These are phyloP conservation scores for Fomitopsis serialis DNA, from an alignment of 768 basidiomycete species.

Conservation along the genomic window DNA sequence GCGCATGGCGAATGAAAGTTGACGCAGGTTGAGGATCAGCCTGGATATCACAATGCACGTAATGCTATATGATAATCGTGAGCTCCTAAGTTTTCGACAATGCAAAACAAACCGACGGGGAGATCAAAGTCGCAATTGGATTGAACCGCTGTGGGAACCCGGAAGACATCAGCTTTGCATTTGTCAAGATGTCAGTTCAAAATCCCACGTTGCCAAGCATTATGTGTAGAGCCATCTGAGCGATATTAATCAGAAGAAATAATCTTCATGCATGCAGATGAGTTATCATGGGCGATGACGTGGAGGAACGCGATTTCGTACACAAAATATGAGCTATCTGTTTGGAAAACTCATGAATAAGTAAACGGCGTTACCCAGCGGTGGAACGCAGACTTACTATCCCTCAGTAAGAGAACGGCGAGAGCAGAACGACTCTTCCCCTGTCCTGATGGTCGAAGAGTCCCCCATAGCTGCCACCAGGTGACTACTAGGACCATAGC, in stretches of 20 bases:
- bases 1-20: too few relatives aligned
- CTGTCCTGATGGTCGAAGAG: too few relatives aligned
- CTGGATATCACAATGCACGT: neutral
- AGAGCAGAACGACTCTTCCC: neutral
- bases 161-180: neutral
- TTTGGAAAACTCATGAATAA: too few relatives aligned
- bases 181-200: too few relatives aligned
- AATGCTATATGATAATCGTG: neutral
- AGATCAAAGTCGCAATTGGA: neutral
- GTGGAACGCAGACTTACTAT: neutral
- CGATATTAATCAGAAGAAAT: neutral
- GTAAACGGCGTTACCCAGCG: too few relatives aligned
- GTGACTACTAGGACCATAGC: neutral
- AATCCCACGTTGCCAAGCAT: neutral
- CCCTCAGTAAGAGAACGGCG: neutral
- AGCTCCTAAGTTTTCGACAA: neutral
- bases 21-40: neutral
- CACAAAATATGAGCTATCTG: neutral
- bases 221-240: neutral
- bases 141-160: neutral
- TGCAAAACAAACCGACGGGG: neutral
- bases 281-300: too few relatives aligned
- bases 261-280: neutral
- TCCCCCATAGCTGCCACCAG: neutral
- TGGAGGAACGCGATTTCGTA: neutral